Percentiles rank a stretch among this genome's conserved stretches.
Evolutionary conservation across 2,329 filamentous ascomycete genomes (phyloP).

Genomic region (Colletotrichum aenigma): DNA sequence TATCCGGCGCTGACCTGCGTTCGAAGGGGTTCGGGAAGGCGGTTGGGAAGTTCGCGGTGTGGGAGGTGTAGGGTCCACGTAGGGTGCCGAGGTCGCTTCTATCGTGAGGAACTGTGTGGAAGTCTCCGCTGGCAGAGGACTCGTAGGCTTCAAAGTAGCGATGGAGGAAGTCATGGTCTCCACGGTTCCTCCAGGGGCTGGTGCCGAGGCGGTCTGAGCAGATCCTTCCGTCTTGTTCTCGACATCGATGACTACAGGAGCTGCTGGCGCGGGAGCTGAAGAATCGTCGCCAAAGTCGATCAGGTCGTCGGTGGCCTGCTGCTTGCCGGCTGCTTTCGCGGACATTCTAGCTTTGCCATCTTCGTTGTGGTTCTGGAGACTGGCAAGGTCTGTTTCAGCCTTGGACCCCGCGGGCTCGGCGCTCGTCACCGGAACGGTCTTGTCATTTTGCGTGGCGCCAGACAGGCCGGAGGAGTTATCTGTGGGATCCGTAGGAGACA

Average conservation of each 20-base stretch:
- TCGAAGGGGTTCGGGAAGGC: constrained; percentile 63
- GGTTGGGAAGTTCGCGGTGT: constrained; percentile 60
- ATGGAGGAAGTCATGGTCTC: constrained; percentile 50
- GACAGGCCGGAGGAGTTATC: constrained; percentile 2
- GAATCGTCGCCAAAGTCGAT: constrained; percentile 20
- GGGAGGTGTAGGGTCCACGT: constrained; percentile 63
- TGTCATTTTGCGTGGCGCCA: constrained; percentile 13
- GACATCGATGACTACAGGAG: background rate
- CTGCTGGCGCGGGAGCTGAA: background rate
- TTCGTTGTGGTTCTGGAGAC: background rate
- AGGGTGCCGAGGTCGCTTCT: constrained; percentile 45
- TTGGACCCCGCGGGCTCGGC: constrained; percentile 20
- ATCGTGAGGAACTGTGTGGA: constrained; percentile 50
- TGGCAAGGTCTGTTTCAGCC: constrained; percentile 11
- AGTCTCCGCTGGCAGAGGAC: constrained; percentile 38
- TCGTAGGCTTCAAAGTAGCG: constrained; percentile 52
- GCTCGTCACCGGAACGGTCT: constrained; percentile 20
- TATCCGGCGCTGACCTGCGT: constrained; percentile 53
- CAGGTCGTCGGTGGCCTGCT: constrained; percentile 13
- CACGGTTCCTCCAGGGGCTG: background rate
- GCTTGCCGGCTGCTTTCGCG: constrained; percentile 9
- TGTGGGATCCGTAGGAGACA: constrained; percentile 20
- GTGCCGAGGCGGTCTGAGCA: background rate
- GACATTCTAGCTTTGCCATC: background rate
- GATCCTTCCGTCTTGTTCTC: background rate